Percentiles rank a stretch among this genome's conserved stretches.
These are phyloP conservation scores for Psilocybe mexicana DNA, from an alignment of 1,284 basidiomycete genomes.

Conservation along the genomic window DNA sequence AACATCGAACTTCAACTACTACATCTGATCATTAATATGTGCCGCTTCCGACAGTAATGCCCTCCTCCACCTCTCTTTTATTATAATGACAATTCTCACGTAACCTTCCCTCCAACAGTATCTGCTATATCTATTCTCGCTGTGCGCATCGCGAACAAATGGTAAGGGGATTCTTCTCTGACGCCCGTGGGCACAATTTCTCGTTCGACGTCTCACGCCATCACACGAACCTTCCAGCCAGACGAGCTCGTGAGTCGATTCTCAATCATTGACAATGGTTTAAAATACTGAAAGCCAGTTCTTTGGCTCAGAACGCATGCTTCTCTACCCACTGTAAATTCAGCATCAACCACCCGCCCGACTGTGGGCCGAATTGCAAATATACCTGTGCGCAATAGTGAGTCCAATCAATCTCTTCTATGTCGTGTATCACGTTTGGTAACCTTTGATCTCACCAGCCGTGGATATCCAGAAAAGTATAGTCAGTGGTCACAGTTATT, in stretches of 20 bases:
- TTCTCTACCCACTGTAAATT: constrained; percentile 44
- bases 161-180: constrained; percentile 5
- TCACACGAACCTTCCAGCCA: constrained; percentile 13
- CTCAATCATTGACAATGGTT: background rate
- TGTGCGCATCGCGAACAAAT: constrained; percentile 22
- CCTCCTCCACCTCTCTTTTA: background rate
- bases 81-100: background rate
- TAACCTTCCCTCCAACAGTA: constrained; percentile 14
- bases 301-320: constrained; percentile 30
- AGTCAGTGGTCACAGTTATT: constrained; percentile 29
- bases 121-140: constrained; percentile 22
- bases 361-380: constrained; percentile 42
- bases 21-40: constrained; percentile 9
- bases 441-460: constrained; percentile 27
- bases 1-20: too few relatives aligned
- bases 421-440: background rate
- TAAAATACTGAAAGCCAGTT: background rate
- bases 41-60: constrained; percentile 30
- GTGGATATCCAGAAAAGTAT: constrained; percentile 45
- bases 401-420: constrained; percentile 18
- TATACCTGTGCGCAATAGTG: constrained; percentile 52
- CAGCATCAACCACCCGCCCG: constrained; percentile 45
- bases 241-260: constrained; percentile 21
- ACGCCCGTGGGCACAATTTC: background rate
- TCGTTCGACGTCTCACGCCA: background rate